A percentile compares a stretch with the other conserved stretches of the same genome.
These are phyloP conservation scores for Aegilops tauschii DNA, from an alignment of 176 grass and related monocot species.

Conservation along the genomic window DNA sequence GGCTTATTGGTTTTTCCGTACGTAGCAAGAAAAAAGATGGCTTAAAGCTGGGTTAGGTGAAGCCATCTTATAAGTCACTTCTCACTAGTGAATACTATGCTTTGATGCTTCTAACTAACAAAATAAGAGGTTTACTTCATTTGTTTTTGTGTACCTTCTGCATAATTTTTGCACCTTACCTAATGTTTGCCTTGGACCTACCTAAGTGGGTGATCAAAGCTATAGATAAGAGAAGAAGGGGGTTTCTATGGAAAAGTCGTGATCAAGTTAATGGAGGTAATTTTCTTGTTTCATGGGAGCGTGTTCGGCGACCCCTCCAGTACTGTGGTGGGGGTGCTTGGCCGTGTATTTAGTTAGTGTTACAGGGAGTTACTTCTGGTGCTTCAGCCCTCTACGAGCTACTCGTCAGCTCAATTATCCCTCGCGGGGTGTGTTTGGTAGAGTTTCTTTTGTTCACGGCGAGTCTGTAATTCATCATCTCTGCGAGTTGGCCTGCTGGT, in stretches of 20 bases:
- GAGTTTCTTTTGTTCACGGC: too few species aligned
- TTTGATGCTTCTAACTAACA: conserved; percentile 3
- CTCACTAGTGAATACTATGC: not conserved
- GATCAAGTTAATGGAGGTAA: not conserved
- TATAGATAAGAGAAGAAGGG: not conserved
- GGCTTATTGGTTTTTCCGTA: not conserved
- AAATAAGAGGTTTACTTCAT: not conserved
- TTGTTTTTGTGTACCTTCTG: not conserved
- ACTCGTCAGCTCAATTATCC: too few species aligned
- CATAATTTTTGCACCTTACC: not conserved
- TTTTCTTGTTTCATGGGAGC: not conserved
- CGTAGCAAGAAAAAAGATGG: not conserved
- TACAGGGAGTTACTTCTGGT: not conserved
- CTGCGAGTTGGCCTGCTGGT: too few species aligned
- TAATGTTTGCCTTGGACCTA: not conserved
- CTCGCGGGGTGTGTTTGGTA: too few species aligned
- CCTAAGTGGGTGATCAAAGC: not conserved
- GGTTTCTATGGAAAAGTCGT: not conserved
- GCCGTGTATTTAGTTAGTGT: too few species aligned
- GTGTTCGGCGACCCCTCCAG: not conserved
- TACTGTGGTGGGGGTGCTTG: not conserved
- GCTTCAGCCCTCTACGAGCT: not conserved
- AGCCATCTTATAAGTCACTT: not conserved
- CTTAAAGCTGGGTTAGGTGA: not conserved
- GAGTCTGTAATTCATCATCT: too few species aligned